A percentile compares a stretch with the other conserved stretches of the same genome.
Evolutionary conservation across 306 rosid species (phyloP).

Genomic region (Vachellia collinsii): DNA sequence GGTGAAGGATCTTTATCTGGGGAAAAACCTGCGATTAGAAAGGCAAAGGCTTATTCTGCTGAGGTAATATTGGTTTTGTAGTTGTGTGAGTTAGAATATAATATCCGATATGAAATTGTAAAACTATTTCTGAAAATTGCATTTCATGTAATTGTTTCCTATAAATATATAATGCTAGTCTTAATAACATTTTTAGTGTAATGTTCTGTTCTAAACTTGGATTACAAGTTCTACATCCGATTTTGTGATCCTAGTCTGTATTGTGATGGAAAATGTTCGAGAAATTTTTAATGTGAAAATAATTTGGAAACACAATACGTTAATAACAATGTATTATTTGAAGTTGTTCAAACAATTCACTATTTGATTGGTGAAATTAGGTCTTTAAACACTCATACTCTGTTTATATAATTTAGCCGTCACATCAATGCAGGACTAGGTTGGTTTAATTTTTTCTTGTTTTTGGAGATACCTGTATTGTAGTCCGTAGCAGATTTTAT

Average conservation of each 20-base stretch:
- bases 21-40: slow-evolving; percentile 68
- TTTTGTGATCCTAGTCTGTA: not conserved
- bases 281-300: not conserved
- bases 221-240: slow-evolving; percentile 4
- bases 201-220: slow-evolving; percentile 7
- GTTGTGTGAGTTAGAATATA: slow-evolving; percentile 6
- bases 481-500: not conserved
- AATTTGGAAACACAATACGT: not conserved
- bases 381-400: not conserved
- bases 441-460: not conserved
- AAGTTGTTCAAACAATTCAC: slow-evolving; percentile 6
- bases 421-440: slow-evolving; percentile 6
- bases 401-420: slow-evolving; percentile 48
- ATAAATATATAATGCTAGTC: slow-evolving; percentile 8
- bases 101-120: not conserved
- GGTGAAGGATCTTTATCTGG: slow-evolving; percentile 97
- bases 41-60: slow-evolving; percentile 76
- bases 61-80: slow-evolving; percentile 61
- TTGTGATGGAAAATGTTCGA: slow-evolving; percentile 20
- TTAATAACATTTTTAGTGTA: not conserved
- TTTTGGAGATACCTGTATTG: not conserved
- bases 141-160: not conserved
- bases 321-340: slow-evolving; percentile 1
- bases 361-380: not conserved
- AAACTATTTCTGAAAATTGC: slow-evolving; percentile 25